Evolutionary conservation across 306 rosid genomes (phyloP).

Genomic region (Morella rubra): DNA sequence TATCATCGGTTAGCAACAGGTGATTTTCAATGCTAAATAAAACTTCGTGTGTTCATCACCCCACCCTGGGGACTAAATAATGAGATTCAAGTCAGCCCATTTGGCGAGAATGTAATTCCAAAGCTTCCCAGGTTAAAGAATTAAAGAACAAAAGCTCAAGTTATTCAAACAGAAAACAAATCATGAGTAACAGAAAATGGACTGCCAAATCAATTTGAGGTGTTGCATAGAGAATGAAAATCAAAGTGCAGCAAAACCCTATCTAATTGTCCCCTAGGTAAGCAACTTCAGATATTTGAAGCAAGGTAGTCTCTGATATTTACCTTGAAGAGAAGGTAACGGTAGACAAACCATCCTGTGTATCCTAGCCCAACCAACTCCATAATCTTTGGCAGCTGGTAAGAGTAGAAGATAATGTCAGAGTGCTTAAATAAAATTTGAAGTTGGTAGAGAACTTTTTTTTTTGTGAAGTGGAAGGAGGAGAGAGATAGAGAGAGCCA

Average conservation of each 20-base stretch:
- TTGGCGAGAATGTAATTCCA: not conserved
- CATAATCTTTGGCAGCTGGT: conserved; percentile 92
- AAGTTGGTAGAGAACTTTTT: not conserved
- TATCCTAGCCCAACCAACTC: conserved; percentile 99
- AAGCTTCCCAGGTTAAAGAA: not conserved
- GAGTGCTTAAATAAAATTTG: conserved; percentile 11
- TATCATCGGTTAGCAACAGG: conserved; percentile 8
- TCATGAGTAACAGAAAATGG: not conserved
- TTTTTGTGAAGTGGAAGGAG: too few species aligned
- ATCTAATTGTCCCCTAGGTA: not conserved
- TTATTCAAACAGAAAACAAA: not conserved
- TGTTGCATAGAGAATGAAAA: not conserved
- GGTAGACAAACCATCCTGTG: conserved; percentile 99
- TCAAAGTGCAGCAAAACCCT: not conserved
- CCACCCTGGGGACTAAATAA: not conserved
- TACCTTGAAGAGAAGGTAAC: conserved; percentile 98
- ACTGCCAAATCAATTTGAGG: not conserved
- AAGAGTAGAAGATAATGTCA: conserved; percentile 14
- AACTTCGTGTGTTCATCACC: not conserved
- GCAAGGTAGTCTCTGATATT: conserved; percentile 4
- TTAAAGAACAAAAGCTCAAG: not conserved
- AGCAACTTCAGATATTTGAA: not conserved
- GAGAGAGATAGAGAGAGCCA: not conserved
- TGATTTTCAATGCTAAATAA: not conserved
- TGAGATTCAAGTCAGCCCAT: not conserved